Evolutionary conservation across 1,284 basidiomycete genomes (phyloP), one percentile per base, ranked within the genome.

Genomic region (Trichosporon asahii): DNA sequence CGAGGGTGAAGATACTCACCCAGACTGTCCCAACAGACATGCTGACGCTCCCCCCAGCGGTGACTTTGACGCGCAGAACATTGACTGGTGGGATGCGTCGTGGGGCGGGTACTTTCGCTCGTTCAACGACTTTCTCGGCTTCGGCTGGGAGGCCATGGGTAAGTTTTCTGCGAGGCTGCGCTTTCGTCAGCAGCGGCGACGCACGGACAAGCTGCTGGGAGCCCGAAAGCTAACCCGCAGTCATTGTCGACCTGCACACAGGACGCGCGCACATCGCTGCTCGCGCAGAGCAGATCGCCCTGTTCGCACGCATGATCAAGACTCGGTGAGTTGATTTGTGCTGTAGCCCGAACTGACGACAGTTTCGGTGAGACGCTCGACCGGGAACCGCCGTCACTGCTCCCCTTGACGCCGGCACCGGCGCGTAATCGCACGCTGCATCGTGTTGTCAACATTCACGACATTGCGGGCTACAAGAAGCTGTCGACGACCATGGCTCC

Each of bases 101-200:
- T 94, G 92, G 91, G 90, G 90, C 2, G 88, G 90, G 66, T 86
- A 91, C 69, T 94, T 94, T 83, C 87, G 88, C 65, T 88, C 90
- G 0, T 94, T 94, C 80, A 90, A 91, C 71, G 89, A 89, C 53
- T 94, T 94, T 80, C 86, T 94, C 49, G 86, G 88, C 9, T 94
- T 93, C 79, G 91, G 90, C 33, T 94, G 92, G 92, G 92, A 92
- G 11, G 89, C 88, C 14, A 90, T 94, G 81, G 77, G 81, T 81
- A 53, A 70, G 81, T 71, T n/a, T 15, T 18, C 8, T 15, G 46
- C 46, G 21, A 53, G 21, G n/a, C n/a, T 8, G n/a, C 46, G 15
- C 23, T 18, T 5, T n/a, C 21, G 29, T 18, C 12, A 40, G 15
- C 64, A 9, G 40, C 8, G 18, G 49, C 25, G 29, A 2, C 21